A percentile compares a stretch with the other conserved stretches of the same genome.
phyloP scores from a whole-genome alignment of 2,329 filamentous ascomycete species.

The Allantophomopsis lycopodina region DNA sequence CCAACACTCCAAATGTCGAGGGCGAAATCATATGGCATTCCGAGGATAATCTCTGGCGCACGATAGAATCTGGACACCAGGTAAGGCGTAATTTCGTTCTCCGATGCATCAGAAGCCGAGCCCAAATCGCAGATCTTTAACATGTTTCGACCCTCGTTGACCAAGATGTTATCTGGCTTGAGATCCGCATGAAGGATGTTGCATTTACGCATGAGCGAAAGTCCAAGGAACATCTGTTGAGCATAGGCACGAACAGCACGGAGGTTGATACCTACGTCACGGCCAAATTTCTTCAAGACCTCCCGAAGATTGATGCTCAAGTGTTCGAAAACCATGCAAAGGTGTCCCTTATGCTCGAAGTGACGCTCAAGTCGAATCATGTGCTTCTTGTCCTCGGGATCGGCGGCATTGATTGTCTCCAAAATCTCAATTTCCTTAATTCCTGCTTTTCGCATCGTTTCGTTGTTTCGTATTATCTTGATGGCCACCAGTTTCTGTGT shows the following conservation, averaged over 20 bases:
- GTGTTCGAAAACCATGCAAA: slow-evolving; percentile 96
- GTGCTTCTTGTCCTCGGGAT: slow-evolving; percentile 83
- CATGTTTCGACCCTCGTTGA: slow-evolving; percentile 69
- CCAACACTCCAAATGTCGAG: slow-evolving; percentile 98
- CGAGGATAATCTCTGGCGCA: slow-evolving; percentile 91
- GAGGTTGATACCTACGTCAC: slow-evolving; percentile 85
- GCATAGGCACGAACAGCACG: slow-evolving; percentile 79
- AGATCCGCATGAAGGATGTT: slow-evolving; percentile 92
- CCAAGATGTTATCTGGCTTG: slow-evolving; percentile 95
- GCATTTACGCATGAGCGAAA: slow-evolving; percentile 80
- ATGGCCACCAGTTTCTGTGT: slow-evolving; percentile 74
- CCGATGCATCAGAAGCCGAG: slow-evolving; percentile 83
- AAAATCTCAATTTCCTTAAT: slow-evolving; percentile 91
- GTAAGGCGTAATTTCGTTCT: slow-evolving; percentile 88
- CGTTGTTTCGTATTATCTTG: slow-evolving; percentile 96
- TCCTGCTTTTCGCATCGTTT: slow-evolving; percentile 81
- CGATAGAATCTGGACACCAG: slow-evolving; percentile 96
- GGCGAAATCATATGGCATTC: slow-evolving; percentile 88
- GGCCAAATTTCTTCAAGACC: slow-evolving; percentile 88
- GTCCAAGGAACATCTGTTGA: slow-evolving; percentile 83
- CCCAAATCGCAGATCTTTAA: slow-evolving; percentile 95
- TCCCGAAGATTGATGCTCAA: slow-evolving; percentile 87
- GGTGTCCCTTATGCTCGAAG: slow-evolving; percentile 88
- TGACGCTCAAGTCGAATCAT: slow-evolving; percentile 75
- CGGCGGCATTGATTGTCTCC: slow-evolving; percentile 71